Evolutionary conservation across 1,284 basidiomycete species (phyloP).

Genomic region (Cutaneotrichosporon cutaneum): DNA sequence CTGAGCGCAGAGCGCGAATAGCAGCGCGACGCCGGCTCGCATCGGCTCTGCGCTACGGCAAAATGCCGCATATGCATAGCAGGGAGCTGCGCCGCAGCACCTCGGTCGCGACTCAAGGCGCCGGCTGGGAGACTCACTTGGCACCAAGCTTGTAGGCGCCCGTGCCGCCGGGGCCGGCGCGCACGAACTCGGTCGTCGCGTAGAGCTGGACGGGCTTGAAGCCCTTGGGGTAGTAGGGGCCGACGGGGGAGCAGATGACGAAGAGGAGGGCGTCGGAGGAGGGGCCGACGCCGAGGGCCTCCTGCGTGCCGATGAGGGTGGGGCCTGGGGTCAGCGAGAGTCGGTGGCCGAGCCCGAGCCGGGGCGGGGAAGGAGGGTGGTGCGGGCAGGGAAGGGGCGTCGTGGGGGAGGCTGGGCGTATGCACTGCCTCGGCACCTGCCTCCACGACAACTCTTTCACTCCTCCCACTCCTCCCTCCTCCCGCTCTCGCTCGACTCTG

Average conservation of each 20-base stretch:
- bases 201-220: constrained; percentile 95
- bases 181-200: constrained; percentile 85
- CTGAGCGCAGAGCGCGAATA: no score
- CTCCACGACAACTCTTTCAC: no score
- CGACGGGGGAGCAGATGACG: constrained; percentile 90
- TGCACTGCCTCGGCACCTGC: no score
- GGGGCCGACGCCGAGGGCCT: constrained; percentile 81
- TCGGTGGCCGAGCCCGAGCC: background rate
- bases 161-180: constrained; percentile 88
- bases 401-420: no score
- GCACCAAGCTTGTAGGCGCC: constrained; percentile 88
- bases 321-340: constrained; percentile 51
- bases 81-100: background rate
- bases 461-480: background rate
- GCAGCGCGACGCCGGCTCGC: background rate
- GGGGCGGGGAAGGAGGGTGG: background rate
- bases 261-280: constrained; percentile 87
- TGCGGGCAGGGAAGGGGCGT: background rate
- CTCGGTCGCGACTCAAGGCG: no score
- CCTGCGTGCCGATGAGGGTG: constrained; percentile 80
- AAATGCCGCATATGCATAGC: no score
- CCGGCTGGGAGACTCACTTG: constrained; percentile 58
- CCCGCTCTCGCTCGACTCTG: background rate
- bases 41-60: background rate
- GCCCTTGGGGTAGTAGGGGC: constrained; percentile 90